Base-by-base conservation (phyloP, 345 rosid genomes). In the Citrus mangshanensis region DNA sequence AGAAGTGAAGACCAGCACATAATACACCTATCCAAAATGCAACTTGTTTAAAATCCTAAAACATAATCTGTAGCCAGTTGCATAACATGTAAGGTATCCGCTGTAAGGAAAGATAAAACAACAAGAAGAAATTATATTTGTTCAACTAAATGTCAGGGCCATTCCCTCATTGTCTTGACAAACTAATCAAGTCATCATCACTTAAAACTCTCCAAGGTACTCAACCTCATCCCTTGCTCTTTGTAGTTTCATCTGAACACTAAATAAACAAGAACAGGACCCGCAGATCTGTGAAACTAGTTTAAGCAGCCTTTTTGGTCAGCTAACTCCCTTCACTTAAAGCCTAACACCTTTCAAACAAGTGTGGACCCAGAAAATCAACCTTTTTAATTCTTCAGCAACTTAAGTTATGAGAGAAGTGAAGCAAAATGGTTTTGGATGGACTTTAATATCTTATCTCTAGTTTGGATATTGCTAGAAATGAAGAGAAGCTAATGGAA, bases 201-300 rank as follows among this genome's bases (percentile, higher is more conserved):
- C 69, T 62, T 37, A 25, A 74, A 76, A 32, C 62, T 21, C 67
- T 56, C 30, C 34, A 40, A 16, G 9, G 22, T 42, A 24, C 25
- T 51, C 28, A 7, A 62, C 62, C 54, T 64, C 55, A 38, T 40
- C 55, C 9, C 56, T 37, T 30, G 28, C 10, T 7, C 59, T 7
- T 27, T 12, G 51, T 27, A 70, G 10, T 24, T 69, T 69, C 22
- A 69, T 69, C 72, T 40, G 25, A 42, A 61, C 24, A n/a, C 27
- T 61, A 61, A 40, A 64, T 61, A 40, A 62, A 61, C 68, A 74
- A 74, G 77, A 27, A n/a, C 24, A 49, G n/a, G 14, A 65, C 8
- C 30, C n/a, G 21, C 21, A 72, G 9, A 58, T 27, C 40, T 35
- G 4, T 21, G 38, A 34, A 32, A 27, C 56, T 18, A 28, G 30